A percentile compares a stretch with the other conserved stretches of the same genome.
phyloP scores from a whole-genome alignment of 257 asterid species.

The Salvia miltiorrhiza region DNA sequence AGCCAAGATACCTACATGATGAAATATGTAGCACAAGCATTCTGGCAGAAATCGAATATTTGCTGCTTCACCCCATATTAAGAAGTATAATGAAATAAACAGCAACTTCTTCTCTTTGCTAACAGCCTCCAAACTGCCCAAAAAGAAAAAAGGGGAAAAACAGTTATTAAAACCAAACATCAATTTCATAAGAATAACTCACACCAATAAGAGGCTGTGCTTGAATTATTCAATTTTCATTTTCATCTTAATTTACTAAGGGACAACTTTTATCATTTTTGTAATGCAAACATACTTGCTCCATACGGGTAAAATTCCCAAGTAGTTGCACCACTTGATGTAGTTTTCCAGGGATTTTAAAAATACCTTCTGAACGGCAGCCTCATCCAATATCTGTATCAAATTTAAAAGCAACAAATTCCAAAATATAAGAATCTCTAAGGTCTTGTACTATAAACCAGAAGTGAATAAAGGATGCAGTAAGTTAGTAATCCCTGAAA shows the following conservation, averaged over 20 bases:
- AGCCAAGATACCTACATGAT: slow-evolving; percentile 63
- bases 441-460: slow-evolving; percentile 8
- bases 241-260: slow-evolving; percentile 12
- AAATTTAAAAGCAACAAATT: slow-evolving; percentile 23
- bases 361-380: slow-evolving; percentile 84
- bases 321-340: slow-evolving; percentile 88
- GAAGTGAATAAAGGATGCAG: slow-evolving; percentile 4
- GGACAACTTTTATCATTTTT: neutral
- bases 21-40: slow-evolving; percentile 98
- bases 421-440: slow-evolving; percentile 2
- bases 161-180: slow-evolving; percentile 1
- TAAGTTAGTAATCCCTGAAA: neutral
- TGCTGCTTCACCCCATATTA: slow-evolving; percentile 99
- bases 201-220: slow-evolving; percentile 8
- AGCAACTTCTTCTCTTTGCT: slow-evolving; percentile 94
- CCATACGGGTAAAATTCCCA: slow-evolving; percentile 86
- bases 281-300: slow-evolving; percentile 66
- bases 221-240: slow-evolving; percentile 6
- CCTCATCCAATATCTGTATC: slow-evolving; percentile 89
- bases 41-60: slow-evolving; percentile 97
- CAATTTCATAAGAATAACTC: slow-evolving; percentile 12
- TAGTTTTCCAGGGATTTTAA: slow-evolving; percentile 91
- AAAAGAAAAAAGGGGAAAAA: neutral
- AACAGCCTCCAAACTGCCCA: slow-evolving; percentile 73
- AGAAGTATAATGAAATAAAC: slow-evolving; percentile 70